These are phyloP conservation scores for Colletotrichum endophyticum DNA, from an alignment of 2,329 filamentous ascomycete genomes.

Conservation along the genomic window DNA sequence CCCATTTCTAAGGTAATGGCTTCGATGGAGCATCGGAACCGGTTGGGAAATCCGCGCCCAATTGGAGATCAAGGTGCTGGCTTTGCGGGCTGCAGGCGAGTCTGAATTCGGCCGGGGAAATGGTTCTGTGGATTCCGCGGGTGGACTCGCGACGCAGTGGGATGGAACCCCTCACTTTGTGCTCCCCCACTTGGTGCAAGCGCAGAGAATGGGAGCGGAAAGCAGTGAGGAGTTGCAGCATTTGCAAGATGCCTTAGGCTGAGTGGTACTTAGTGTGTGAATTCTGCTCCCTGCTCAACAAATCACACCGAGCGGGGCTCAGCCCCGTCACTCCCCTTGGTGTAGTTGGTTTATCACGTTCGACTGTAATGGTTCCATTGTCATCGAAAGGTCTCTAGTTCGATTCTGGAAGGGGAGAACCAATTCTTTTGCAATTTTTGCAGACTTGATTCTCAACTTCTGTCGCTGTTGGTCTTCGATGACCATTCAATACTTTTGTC, in stretches of 20 bases:
- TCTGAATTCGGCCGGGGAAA: neutral
- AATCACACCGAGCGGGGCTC: neutral
- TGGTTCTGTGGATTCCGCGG: neutral
- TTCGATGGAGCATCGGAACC: neutral
- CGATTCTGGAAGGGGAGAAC: slow-evolving; percentile 19
- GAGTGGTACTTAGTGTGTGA: neutral
- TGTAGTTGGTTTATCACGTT: slow-evolving; percentile 12
- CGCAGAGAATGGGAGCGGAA: neutral
- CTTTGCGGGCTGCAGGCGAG: neutral
- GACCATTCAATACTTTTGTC: neutral
- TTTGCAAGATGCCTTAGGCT: fast-evolving
- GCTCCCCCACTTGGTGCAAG: neutral
- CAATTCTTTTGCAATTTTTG: neutral
- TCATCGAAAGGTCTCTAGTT: slow-evolving; percentile 20
- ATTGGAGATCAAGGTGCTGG: neutral
- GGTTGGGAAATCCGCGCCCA: neutral
- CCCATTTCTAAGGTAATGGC: neutral
- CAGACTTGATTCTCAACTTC: neutral
- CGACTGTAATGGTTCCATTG: neutral
- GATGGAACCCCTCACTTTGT: neutral
- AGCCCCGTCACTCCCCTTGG: slow-evolving; percentile 9
- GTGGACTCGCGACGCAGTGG: neutral
- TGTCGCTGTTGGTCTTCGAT: fast-evolving
- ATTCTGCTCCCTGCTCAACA: fast-evolving
- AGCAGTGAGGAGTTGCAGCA: neutral